Evolutionary conservation across 1,284 basidiomycete species (phyloP).

Genomic region (Termitomyces sp.): DNA sequence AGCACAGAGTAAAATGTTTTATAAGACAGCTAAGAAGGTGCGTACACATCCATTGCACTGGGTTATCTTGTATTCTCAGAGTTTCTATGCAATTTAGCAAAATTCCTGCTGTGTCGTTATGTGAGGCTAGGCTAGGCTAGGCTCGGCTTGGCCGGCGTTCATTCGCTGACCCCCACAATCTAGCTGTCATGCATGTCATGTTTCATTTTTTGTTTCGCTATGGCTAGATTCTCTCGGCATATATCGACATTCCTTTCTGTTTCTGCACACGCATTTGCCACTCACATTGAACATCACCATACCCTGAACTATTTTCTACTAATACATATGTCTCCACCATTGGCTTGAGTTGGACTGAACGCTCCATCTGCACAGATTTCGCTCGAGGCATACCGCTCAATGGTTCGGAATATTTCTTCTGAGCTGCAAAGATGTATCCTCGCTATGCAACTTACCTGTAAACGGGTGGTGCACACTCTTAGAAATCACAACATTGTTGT

Average conservation of each 20-base stretch:
- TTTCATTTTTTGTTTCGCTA: slow-evolving; percentile 10
- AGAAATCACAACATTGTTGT: too few relatives aligned
- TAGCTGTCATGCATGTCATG: slow-evolving; percentile 2
- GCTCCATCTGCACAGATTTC: background rate
- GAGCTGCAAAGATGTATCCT: background rate
- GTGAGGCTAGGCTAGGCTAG: slow-evolving; percentile 26
- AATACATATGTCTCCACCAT: slow-evolving; percentile 6
- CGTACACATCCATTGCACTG: slow-evolving; percentile 18
- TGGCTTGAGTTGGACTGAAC: background rate
- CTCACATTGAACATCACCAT: slow-evolving; percentile 1
- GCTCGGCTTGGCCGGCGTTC: background rate
- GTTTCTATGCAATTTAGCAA: slow-evolving; percentile 30
- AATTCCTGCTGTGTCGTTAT: slow-evolving; percentile 57
- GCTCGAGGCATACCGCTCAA: background rate
- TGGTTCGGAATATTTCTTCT: too few relatives aligned
- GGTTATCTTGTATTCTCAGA: slow-evolving; percentile 8
- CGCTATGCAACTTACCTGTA: background rate
- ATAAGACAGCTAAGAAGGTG: slow-evolving; percentile 92
- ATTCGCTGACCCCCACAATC: background rate
- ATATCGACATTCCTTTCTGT: background rate
- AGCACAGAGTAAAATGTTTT: slow-evolving; percentile 91
- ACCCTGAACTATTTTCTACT: slow-evolving; percentile 8
- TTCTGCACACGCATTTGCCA: background rate
- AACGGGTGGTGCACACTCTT: background rate
- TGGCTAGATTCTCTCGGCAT: slow-evolving; percentile 1